phyloP scores from a whole-genome alignment of 2,329 filamentous ascomycete genomes.

The Alternaria longipes region DNA sequence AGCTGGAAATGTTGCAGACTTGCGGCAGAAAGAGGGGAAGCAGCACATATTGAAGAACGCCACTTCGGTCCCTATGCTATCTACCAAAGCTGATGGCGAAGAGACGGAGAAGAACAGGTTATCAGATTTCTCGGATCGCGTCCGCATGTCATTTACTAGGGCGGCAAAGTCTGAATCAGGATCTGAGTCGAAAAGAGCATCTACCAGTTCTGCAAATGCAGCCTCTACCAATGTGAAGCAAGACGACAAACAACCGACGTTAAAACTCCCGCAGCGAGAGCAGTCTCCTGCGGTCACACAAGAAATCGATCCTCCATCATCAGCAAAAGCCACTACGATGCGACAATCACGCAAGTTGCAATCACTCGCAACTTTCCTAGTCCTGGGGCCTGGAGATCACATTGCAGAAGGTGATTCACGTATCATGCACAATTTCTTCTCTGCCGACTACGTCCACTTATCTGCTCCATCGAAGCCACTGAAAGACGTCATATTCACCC shows the following conservation, averaged over 20 bases:
- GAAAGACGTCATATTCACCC: conserved; percentile 71
- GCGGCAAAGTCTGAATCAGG: conserved; percentile 36
- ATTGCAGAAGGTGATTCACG: conserved; percentile 85
- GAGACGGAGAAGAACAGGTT: conserved; percentile 33
- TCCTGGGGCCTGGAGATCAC: conserved; percentile 59
- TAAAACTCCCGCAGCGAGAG: conserved; percentile 9
- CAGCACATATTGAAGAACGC: conserved; percentile 41
- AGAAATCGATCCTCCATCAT: not conserved
- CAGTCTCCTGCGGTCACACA: not conserved
- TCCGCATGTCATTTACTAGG: conserved; percentile 38
- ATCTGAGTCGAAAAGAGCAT: conserved; percentile 32
- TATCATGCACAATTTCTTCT: conserved; percentile 75
- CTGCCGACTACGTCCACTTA: conserved; percentile 48
- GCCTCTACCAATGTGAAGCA: conserved; percentile 17
- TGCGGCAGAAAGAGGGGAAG: conserved; percentile 34
- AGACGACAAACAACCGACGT: conserved; percentile 10
- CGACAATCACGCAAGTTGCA: conserved; percentile 44
- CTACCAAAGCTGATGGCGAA: conserved; percentile 18
- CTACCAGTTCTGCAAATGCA: conserved; percentile 16
- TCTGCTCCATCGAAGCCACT: conserved; percentile 52
- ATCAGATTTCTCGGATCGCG: conserved; percentile 33
- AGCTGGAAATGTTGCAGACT: conserved; percentile 40
- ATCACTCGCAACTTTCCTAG: conserved; percentile 50
- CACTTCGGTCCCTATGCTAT: conserved; percentile 39
- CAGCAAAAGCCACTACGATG: conserved; percentile 14